A percentile compares a stretch with the other conserved stretches of the same genome.
These are phyloP conservation scores for Chlorociboria aeruginascens DNA, from an alignment of 495 filamentous ascomycete genomes.

Conservation along the genomic window DNA sequence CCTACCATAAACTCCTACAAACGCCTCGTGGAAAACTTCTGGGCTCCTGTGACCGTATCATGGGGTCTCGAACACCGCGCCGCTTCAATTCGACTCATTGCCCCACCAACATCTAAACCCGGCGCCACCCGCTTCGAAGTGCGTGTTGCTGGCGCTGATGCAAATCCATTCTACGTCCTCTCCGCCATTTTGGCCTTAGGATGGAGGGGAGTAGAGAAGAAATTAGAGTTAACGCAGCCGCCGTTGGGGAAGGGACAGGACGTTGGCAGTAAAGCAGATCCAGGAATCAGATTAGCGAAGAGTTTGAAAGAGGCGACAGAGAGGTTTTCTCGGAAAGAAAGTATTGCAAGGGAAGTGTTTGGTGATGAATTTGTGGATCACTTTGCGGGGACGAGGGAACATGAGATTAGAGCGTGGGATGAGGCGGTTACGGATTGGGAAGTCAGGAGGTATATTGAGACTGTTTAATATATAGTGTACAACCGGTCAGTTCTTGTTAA, in stretches of 20 bases:
- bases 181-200: slow-evolving; percentile 75
- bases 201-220: slow-evolving; percentile 83
- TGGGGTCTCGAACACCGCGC: slow-evolving; percentile 96
- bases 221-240: slow-evolving; percentile 68
- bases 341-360: slow-evolving; percentile 82
- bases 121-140: slow-evolving; percentile 88
- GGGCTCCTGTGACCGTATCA: slow-evolving; percentile 93
- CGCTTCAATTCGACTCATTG: slow-evolving; percentile 79
- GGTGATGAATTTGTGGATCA: slow-evolving; percentile 95
- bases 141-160: slow-evolving; percentile 79
- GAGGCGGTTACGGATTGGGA: slow-evolving; percentile 89
- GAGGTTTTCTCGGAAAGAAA: slow-evolving; percentile 59
- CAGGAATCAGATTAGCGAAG: slow-evolving; percentile 65
- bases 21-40: slow-evolving; percentile 94
- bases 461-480: slow-evolving; percentile 27
- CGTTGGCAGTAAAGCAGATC: slow-evolving; percentile 54
- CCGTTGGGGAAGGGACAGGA: slow-evolving; percentile 76
- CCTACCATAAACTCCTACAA: slow-evolving; percentile 97
- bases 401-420: slow-evolving; percentile 86
- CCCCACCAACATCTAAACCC: slow-evolving; percentile 68
- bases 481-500: neutral
- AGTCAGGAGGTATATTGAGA: slow-evolving; percentile 62
- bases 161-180: slow-evolving; percentile 83
- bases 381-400: slow-evolving; percentile 82
- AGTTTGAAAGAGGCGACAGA: slow-evolving; percentile 69